Evolutionary conservation across 805 yeast species (phyloP).

Genomic region (Candida andamanensis): DNA sequence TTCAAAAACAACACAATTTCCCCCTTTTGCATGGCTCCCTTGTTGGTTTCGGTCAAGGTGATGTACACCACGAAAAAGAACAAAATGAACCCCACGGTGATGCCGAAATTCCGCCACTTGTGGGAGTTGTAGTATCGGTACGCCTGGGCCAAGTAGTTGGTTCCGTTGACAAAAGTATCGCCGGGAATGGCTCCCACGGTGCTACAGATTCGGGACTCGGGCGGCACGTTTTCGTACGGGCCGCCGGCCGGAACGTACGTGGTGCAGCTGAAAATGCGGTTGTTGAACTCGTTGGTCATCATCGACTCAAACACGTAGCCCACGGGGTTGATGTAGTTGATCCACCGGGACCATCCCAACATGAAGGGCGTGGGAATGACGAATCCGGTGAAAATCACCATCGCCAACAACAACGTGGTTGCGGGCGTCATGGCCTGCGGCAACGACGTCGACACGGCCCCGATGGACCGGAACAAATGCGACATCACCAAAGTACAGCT

Average conservation of each 20-base stretch:
- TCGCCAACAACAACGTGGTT: constrained; percentile 31
- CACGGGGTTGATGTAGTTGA: constrained; percentile 38
- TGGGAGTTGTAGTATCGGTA: constrained; percentile 53
- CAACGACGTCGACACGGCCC: constrained; percentile 38
- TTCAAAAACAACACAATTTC: constrained; percentile 25
- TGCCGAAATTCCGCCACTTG: constrained; percentile 79
- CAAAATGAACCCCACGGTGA: constrained; percentile 46
- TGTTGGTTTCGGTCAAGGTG: constrained; percentile 9
- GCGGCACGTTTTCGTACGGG: constrained; percentile 37
- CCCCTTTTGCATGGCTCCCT: constrained; percentile 27
- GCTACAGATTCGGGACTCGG: constrained; percentile 46
- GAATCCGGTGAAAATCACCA: constrained; percentile 51
- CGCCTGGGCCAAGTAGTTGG: constrained; percentile 44
- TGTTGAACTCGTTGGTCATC: constrained; percentile 51
- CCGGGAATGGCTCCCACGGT: constrained; percentile 61
- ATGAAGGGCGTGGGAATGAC: constrained; percentile 38
- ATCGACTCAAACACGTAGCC: constrained; percentile 50
- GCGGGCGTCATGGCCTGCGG: constrained; percentile 32
- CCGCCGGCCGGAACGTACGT: constrained; percentile 51
- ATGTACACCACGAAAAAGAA: constrained; percentile 31
- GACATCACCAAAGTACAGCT: constrained; percentile 34
- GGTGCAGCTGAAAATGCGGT: constrained; percentile 44
- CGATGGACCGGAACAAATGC: constrained; percentile 36
- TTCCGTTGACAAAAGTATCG: constrained; percentile 48
- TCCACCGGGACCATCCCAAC: constrained; percentile 65